Conservation (phyloP, 2,329 filamentous ascomycete genomes). For the Talaromyces funiculosus region DNA sequence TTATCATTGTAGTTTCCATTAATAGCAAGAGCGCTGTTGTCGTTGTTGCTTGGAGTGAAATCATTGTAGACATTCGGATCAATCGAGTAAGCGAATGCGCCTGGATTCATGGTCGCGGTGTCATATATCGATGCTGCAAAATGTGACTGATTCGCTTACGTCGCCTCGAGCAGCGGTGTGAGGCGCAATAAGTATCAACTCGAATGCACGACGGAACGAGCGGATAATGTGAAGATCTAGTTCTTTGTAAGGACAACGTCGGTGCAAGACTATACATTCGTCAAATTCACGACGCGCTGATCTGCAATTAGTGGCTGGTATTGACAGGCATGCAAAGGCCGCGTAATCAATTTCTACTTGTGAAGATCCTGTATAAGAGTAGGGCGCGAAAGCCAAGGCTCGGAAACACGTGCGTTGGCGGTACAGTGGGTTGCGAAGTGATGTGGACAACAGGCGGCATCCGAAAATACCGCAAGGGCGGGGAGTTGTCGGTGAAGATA, state of each 20-base stretch:
- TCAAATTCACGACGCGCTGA: neutral
- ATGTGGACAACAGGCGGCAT: neutral
- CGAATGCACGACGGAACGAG: neutral
- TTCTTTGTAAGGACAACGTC: neutral
- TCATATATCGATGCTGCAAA: neutral
- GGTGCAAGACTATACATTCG: neutral
- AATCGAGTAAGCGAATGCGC: conserved; percentile 4
- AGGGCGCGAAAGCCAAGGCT: neutral
- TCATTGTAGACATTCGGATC: conserved; percentile 1
- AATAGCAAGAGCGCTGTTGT: neutral
- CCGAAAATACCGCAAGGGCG: neutral
- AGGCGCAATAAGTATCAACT: neutral
- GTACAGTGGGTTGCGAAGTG: neutral
- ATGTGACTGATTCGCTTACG: neutral
- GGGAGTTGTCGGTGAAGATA: neutral
- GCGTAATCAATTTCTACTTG: neutral
- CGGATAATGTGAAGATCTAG: neutral
- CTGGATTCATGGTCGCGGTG: conserved; percentile 7
- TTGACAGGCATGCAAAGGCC: neutral
- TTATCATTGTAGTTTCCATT: neutral
- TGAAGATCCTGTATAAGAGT: neutral
- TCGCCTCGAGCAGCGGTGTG: neutral
- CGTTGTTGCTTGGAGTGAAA: neutral
- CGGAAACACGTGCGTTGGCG: neutral
- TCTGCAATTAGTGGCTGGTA: neutral